phyloP scores from a whole-genome alignment of 805 yeast genomes.

The Barnettozyma pratensis region DNA sequence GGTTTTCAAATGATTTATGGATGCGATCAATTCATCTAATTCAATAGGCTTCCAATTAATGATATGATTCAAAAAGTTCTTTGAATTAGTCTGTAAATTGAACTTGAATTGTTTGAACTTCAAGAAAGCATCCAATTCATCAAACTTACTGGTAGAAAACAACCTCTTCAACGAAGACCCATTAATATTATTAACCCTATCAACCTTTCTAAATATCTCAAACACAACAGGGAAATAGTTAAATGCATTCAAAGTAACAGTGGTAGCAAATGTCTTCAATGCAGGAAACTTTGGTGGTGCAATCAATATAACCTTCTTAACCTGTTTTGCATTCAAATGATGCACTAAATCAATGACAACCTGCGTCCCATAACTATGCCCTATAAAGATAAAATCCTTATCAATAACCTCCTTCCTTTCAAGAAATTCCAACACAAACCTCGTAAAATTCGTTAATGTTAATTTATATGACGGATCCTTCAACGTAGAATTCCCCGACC shows the following conservation, averaged over 20 bases:
- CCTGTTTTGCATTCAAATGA: neutral
- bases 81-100: conserved; percentile 20
- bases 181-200: conserved; percentile 21
- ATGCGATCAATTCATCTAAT: conserved; percentile 13
- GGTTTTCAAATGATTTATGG: conserved; percentile 4
- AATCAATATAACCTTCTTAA: conserved; percentile 29
- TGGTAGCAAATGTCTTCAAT: conserved; percentile 4
- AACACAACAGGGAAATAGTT: conserved; percentile 11
- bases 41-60: conserved; percentile 15
- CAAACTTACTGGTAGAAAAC: conserved; percentile 9
- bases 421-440: conserved; percentile 11
- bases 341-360: conserved; percentile 38
- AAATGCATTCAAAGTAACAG: conserved; percentile 1
- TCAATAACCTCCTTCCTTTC: conserved; percentile 6
- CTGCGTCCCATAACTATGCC: conserved; percentile 74
- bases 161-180: conserved; percentile 18
- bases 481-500: conserved; percentile 52
- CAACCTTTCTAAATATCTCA: conserved; percentile 21
- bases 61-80: conserved; percentile 18
- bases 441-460: conserved; percentile 15
- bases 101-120: conserved; percentile 25
- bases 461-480: conserved; percentile 6
- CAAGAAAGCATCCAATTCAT: conserved; percentile 10
- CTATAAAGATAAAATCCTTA: conserved; percentile 40
- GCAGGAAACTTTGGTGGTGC: conserved; percentile 40